These are phyloP conservation scores for Fallopia convolvulus DNA, from an alignment of 148 eudicot species.

Conservation along the genomic window DNA sequence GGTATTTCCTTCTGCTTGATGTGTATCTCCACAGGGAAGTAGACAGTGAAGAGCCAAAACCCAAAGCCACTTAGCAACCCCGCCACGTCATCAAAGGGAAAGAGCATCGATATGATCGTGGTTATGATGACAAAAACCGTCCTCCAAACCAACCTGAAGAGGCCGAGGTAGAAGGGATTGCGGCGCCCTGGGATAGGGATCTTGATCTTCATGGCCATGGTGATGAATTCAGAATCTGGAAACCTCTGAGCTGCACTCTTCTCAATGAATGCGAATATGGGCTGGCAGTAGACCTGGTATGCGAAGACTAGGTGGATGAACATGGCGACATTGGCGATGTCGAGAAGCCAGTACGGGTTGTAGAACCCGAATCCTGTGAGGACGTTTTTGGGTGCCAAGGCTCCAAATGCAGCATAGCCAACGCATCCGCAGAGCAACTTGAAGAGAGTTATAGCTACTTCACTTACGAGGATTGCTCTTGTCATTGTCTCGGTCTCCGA, in stretches of 20 bases:
- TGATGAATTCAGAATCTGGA: conserved; percentile 22
- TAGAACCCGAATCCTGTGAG: conserved; percentile 59
- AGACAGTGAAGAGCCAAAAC: conserved; percentile 55
- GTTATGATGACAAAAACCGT: conserved; percentile 36
- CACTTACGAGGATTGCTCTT: conserved; percentile 38
- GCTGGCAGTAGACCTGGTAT: conserved; percentile 51
- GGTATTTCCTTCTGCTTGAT: conserved; percentile 39
- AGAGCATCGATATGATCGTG: conserved; percentile 43
- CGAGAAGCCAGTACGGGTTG: conserved; percentile 55
- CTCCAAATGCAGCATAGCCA: conserved; percentile 57
- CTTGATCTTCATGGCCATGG: background rate
- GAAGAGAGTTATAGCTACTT: conserved; percentile 34
- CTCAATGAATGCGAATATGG: conserved; percentile 43
- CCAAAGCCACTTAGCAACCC: conserved; percentile 49
- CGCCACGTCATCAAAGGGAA: conserved; percentile 49
- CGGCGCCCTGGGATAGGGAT: conserved; percentile 18
- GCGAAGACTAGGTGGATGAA: conserved; percentile 46
- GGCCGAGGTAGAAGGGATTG: conserved; percentile 17
- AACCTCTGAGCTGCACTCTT: conserved; percentile 20
- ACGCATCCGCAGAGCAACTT: conserved; percentile 47
- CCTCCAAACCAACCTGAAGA: conserved; percentile 41
- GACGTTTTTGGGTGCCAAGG: conserved; percentile 36
- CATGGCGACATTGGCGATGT: conserved; percentile 46
- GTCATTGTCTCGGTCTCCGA: conserved; percentile 46
- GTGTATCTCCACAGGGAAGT: conserved; percentile 49